Base-by-base conservation (phyloP, 1,139 yeast genomes). In the Saccharomycopsis hybrid region DNA sequence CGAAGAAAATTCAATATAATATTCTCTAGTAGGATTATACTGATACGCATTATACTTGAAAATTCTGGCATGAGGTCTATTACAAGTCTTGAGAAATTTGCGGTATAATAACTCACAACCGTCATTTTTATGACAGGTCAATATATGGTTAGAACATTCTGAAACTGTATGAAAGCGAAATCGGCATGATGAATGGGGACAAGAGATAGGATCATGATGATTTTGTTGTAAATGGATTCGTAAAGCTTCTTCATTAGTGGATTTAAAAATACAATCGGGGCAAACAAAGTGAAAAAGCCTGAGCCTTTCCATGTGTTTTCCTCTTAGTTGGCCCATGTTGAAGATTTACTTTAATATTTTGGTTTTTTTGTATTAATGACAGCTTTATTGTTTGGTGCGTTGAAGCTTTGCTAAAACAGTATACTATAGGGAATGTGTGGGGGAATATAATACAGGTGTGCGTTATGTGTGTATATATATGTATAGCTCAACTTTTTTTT, bases 41-140 rank as follows among this genome's bases (percentile, higher is more conserved):
- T 49, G 50, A 18, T 44, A 44, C 13, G 55, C 52, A 27, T 51
- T 49, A 36, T 51, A 51, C 9, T 51, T 51, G 47, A 49, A 50
- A 4, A 50, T n/a, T 39, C 48, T 27, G 8, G 48, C 39, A 28
- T 50, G 46, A 7, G 47, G 46, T 4, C 44, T 32, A 30, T 38
- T 47, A 41, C 52, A 49, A 24, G 33, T 25, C 13, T 7, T 28
- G 30, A 24, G 13, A 9, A 48, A 39, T 39, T 28, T 32, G 7
- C 35, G 27, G 24, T 35, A 25, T 11, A 43, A 35, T 11, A 11
- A 13, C 29, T 33, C 11, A 18, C 18, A 18, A 28, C 45, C 25
- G 11, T 48, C 45, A 11, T 33, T 35, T 9, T 41, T 27, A 44
- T 50, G 53, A 24, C 5, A 5, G 3, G 18, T 9, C n/a, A n/a